Evolutionary conservation across 2,329 filamentous ascomycete species (phyloP).

Genomic region (Nemania serpens): DNA sequence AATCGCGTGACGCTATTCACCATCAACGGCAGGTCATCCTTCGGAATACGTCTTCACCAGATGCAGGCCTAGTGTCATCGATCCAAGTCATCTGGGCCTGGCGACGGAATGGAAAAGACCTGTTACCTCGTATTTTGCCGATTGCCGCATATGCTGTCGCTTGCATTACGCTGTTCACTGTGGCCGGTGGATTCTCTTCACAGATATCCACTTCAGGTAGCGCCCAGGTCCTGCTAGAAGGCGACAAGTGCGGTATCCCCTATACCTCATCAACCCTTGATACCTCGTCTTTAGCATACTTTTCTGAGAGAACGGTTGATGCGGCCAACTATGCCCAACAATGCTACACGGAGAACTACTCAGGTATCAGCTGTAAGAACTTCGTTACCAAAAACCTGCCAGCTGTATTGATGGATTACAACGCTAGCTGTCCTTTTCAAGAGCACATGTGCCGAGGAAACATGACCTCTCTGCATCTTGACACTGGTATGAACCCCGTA

Average conservation of each 20-base stretch:
- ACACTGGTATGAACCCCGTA: background rate
- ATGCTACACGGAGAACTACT: conserved; percentile 8
- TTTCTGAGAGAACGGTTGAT: background rate
- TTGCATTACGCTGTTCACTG: background rate
- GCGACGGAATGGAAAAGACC: background rate
- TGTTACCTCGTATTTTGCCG: background rate
- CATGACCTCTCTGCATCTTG: background rate
- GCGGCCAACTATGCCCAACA: conserved; percentile 24
- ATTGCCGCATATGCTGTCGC: background rate
- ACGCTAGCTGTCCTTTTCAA: background rate
- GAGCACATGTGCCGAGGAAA: background rate
- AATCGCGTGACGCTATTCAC: background rate
- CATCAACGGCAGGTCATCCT: conserved; percentile 15
- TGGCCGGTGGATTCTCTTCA: conserved; percentile 10
- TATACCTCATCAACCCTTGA: background rate
- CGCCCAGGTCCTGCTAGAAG: conserved; percentile 2
- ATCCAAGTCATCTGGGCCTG: conserved; percentile 1
- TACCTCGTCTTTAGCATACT: too few species aligned
- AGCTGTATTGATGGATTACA: too few species aligned
- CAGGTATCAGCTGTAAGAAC: background rate
- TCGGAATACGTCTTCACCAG: conserved; percentile 3
- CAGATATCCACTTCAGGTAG: background rate
- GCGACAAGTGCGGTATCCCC: background rate
- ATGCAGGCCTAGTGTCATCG: background rate
- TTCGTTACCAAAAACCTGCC: background rate